Percentiles rank a stretch among this genome's conserved stretches.
Evolutionary conservation across 768 basidiomycete species (phyloP).

Genomic region (Mrakia blollopis): DNA sequence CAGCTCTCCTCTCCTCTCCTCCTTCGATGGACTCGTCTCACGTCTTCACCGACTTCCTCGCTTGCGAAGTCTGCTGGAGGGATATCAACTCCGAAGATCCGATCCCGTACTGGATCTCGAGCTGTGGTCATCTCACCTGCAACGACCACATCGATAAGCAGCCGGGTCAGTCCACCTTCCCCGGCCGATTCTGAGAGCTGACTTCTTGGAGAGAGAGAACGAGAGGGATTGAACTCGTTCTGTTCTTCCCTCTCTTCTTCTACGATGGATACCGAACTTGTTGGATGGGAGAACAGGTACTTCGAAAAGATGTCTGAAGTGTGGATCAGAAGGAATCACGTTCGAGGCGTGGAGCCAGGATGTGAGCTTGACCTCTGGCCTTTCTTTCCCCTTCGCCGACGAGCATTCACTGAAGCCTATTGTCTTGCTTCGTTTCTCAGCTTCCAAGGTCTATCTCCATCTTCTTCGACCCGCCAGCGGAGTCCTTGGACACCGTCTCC

Average conservation of each 20-base stretch:
- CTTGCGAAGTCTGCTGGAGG: conserved; percentile 6
- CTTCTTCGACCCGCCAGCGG: background rate
- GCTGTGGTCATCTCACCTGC: background rate
- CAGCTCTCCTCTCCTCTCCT: background rate
- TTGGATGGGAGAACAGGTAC: background rate
- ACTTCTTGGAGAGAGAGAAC: background rate
- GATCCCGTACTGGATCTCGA: background rate
- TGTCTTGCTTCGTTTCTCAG: background rate
- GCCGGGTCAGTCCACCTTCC: background rate
- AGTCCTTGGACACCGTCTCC: background rate
- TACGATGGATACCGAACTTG: background rate
- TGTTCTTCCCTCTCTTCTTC: background rate
- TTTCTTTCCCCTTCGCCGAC: background rate
- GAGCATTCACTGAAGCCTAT: background rate
- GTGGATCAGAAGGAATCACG: background rate
- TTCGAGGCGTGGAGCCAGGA: background rate
- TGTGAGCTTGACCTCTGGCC: background rate
- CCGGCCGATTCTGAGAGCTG: background rate
- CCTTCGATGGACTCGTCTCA: background rate
- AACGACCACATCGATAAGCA: background rate
- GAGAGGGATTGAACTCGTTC: conserved; percentile 9
- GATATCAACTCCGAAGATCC: background rate
- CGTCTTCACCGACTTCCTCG: conserved; percentile 9
- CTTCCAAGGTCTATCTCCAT: background rate
- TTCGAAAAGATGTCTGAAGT: background rate